phyloP scores from a whole-genome alignment of 345 rosid genomes.

The Trapa incisa region DNA sequence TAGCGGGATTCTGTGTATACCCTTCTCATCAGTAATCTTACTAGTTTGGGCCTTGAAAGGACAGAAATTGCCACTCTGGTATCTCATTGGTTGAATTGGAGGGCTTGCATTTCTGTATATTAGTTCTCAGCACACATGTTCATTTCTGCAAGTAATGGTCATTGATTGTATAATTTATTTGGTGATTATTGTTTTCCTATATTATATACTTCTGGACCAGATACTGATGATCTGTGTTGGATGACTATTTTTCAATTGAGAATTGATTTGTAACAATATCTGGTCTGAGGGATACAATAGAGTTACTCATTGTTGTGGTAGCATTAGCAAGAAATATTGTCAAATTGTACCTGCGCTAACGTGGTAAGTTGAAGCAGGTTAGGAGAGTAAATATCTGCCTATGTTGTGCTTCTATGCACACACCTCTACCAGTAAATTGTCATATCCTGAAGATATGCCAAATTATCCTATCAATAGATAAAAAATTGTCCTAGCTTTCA shows the following conservation, averaged over 20 bases:
- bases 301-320: neutral
- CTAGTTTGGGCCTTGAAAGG: neutral
- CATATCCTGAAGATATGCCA: neutral
- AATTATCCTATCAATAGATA: neutral
- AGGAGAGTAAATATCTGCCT: neutral
- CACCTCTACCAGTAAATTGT: neutral
- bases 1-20: neutral
- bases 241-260: neutral
- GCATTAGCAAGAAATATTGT: no score
- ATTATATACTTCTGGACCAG: neutral
- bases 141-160: neutral
- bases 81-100: neutral
- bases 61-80: neutral
- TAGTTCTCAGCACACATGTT: neutral
- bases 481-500: neutral
- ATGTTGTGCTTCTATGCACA: neutral
- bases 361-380: neutral
- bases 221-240: neutral
- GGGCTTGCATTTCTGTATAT: neutral
- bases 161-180: neutral
- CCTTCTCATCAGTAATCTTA: neutral
- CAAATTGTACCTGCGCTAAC: neutral
- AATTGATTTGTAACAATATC: neutral
- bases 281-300: neutral
- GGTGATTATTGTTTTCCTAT: slow-evolving; percentile 13